These are phyloP conservation scores for Echium plantagineum DNA, from an alignment of 257 asterid species.

Conservation along the genomic window DNA sequence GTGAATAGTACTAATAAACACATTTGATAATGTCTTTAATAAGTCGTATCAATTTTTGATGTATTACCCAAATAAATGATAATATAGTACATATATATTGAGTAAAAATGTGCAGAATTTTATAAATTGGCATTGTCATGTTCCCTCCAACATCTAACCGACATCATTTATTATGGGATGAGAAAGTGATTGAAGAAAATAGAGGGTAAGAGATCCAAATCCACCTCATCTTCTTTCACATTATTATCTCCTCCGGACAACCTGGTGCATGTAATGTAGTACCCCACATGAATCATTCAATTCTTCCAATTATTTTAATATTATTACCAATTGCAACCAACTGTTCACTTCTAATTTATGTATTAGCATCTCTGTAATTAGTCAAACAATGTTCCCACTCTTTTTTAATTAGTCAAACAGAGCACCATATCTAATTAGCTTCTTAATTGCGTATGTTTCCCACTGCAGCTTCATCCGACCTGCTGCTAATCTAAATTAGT, in stretches of 20 bases:
- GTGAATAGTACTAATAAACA: too few species aligned
- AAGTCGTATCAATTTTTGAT: too few species aligned
- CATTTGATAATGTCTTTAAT: too few species aligned
- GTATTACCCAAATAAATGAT: too few species aligned
- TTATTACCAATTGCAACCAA: not conserved
- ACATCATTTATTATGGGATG: constrained; percentile 8
- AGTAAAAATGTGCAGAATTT: not conserved
- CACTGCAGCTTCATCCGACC: too few species aligned
- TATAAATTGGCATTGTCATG: constrained; percentile 8
- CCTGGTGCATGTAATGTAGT: not conserved
- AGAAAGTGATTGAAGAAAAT: not conserved
- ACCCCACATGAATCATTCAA: not conserved
- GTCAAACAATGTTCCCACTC: not conserved
- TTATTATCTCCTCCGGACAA: not conserved
- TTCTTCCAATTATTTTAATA: too few species aligned
- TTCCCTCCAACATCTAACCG: constrained; percentile 20
- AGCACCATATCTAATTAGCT: not conserved
- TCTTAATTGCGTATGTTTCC: constrained; percentile 10
- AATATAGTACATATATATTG: too few species aligned
- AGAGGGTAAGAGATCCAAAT: not conserved
- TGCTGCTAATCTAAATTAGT: too few species aligned
- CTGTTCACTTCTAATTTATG: not conserved
- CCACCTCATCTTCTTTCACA: constrained; percentile 1
- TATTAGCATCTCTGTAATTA: constrained; percentile 1
- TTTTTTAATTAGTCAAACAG: not conserved